Evolutionary conservation across 306 rosid species (phyloP).

Genomic region (Vigna radiata): DNA sequence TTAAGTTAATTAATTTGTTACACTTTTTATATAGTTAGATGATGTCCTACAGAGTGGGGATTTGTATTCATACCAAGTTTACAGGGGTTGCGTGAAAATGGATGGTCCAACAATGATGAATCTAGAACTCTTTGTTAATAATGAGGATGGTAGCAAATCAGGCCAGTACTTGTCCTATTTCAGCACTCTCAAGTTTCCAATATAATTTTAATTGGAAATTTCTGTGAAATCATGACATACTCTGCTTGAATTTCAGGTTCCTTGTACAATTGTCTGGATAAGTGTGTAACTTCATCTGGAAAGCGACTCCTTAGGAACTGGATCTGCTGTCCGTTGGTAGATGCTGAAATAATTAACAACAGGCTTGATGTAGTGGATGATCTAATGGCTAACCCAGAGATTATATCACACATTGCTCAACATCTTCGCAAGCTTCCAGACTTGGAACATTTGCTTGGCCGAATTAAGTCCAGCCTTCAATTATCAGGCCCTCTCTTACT

Average conservation of each 20-base stretch:
- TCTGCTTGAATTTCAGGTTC: constrained; percentile 69
- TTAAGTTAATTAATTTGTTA: constrained; percentile 32
- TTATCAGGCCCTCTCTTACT: constrained; percentile 70
- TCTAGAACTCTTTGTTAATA: constrained; percentile 90
- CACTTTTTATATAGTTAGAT: constrained; percentile 64
- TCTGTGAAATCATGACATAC: constrained; percentile 31
- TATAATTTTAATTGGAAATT: constrained; percentile 39
- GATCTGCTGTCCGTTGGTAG: constrained; percentile 92
- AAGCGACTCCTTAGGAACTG: constrained; percentile 88
- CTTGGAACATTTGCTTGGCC: constrained; percentile 85
- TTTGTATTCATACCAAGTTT: constrained; percentile 79
- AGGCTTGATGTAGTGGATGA: constrained; percentile 83
- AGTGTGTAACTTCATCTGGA: constrained; percentile 82
- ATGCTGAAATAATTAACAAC: constrained; percentile 69
- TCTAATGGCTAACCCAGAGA: constrained; percentile 63
- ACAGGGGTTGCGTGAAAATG: constrained; percentile 88
- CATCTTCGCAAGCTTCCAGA: constrained; percentile 84
- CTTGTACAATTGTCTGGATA: constrained; percentile 80
- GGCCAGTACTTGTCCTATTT: constrained; percentile 61
- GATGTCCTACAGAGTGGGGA: constrained; percentile 82
- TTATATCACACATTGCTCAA: constrained; percentile 65
- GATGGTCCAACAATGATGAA: constrained; percentile 94
- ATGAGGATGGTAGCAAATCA: constrained; percentile 82
- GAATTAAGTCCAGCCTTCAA: constrained; percentile 72
- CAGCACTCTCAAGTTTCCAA: constrained; percentile 28